phyloP scores from a whole-genome alignment of 208 protist species.

The Leishmania turanica region DNA sequence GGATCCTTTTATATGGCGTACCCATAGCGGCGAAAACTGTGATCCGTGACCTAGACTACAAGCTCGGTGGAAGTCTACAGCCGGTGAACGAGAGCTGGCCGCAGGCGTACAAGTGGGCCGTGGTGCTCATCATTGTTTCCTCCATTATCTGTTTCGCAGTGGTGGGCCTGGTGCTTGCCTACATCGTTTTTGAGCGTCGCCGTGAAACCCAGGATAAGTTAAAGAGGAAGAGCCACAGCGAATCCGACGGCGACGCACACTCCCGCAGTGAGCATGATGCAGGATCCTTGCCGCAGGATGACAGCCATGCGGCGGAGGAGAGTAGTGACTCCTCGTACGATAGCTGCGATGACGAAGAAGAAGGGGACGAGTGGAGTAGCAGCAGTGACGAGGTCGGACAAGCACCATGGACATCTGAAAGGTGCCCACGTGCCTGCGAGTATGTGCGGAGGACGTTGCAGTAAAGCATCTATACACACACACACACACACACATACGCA shows the following conservation, averaged over 20 bases:
- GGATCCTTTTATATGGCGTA: conserved; percentile 9
- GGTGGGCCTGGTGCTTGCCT: conserved; percentile 17
- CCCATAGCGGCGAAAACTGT: conserved; percentile 13
- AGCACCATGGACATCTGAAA: not conserved
- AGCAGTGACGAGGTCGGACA: not conserved
- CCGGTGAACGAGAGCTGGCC: conserved; percentile 19
- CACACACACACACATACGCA: no score
- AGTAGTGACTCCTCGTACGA: not conserved
- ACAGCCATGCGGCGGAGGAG: not conserved
- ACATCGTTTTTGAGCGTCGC: conserved; percentile 24
- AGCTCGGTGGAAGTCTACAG: conserved; percentile 18
- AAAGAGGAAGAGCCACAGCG: not conserved
- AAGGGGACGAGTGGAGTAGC: not conserved
- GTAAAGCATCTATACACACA: not conserved
- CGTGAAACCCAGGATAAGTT: not conserved
- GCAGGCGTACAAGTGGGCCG: conserved; percentile 19
- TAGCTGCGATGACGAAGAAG: not conserved
- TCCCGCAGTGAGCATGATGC: not conserved
- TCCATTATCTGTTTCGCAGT: conserved; percentile 20
- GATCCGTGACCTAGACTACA: conserved; percentile 17
- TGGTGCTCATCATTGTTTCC: conserved; percentile 31
- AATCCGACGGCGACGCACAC: not conserved
- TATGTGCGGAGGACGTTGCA: not conserved
- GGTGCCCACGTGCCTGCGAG: not conserved
- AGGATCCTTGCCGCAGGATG: not conserved